Evolutionary conservation across 352 stramenopile genomes (phyloP).

Genomic region (Globisporangium heterothallicum): DNA sequence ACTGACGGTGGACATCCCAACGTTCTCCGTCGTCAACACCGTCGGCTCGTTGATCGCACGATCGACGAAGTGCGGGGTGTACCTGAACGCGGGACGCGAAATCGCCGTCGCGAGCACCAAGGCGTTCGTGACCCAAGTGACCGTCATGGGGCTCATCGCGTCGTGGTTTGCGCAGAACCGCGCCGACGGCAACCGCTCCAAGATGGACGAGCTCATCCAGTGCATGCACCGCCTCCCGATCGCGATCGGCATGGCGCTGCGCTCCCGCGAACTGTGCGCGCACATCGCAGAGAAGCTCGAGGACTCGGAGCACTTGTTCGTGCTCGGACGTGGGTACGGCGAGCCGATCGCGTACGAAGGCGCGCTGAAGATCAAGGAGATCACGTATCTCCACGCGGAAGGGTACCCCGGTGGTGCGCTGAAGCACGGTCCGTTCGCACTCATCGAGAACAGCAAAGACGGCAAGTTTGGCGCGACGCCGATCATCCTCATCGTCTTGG

Average conservation of each 20-base stretch:
- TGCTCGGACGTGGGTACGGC: conserved; percentile 92
- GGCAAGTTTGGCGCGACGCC: conserved; percentile 94
- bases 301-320: conserved; percentile 92
- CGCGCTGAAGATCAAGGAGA: conserved; percentile 99
- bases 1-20: conserved; percentile 56
- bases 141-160: conserved; percentile 87
- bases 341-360: conserved; percentile 96
- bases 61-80: conserved; percentile 92
- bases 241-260: conserved; percentile 96
- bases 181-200: conserved; percentile 71
- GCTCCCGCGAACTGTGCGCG: conserved; percentile 89
- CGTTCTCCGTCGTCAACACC: conserved; percentile 95
- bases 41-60: conserved; percentile 97
- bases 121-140: conserved; percentile 97
- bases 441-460: conserved; percentile 94
- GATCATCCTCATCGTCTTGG: conserved; percentile 96
- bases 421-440: conserved; percentile 98
- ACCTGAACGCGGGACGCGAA: conserved; percentile 97
- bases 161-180: conserved; percentile 91
- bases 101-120: conserved; percentile 99
- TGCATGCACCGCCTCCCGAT: conserved; percentile 96
- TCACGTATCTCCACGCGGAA: conserved; percentile 98
- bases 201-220: conserved; percentile 90
- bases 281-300: conserved; percentile 85
- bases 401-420: conserved; percentile 96